Percentiles rank a stretch among this genome's conserved stretches.
phyloP scores from a whole-genome alignment of 345 rosid species.

The Stellera chamaejasme region DNA sequence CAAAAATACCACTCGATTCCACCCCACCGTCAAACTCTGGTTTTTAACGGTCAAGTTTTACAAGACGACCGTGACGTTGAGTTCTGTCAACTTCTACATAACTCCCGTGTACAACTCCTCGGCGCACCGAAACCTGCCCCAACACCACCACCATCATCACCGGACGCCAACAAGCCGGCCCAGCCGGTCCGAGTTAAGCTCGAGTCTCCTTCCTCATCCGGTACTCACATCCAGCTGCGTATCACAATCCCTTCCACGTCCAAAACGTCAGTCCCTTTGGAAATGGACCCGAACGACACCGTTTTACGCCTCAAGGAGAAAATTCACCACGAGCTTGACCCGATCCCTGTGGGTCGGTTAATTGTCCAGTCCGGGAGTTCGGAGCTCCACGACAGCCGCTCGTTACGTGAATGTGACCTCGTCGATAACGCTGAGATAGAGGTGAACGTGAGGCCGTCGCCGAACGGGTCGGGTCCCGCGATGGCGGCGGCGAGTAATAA shows the following conservation, averaged over 20 bases:
- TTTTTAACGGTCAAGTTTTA: conserved; percentile 56
- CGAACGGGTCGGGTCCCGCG: conserved; percentile 13
- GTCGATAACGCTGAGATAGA: conserved; percentile 23
- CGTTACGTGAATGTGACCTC: conserved; percentile 23
- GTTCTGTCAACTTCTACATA: conserved; percentile 44
- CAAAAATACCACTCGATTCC: conserved; percentile 61
- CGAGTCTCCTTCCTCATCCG: conserved; percentile 24
- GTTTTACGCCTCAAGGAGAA: conserved; percentile 32
- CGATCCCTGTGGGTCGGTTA: conserved; percentile 21
- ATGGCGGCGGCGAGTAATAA: not conserved
- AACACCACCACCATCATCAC: not conserved
- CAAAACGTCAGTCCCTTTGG: conserved; percentile 16
- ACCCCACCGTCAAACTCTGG: conserved; percentile 41
- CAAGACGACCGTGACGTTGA: conserved; percentile 54
- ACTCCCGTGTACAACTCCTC: conserved; percentile 51
- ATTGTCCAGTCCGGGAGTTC: conserved; percentile 18
- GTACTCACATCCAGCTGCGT: conserved; percentile 20
- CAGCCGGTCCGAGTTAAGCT: conserved; percentile 11
- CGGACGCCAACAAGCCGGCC: not conserved
- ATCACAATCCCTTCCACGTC: conserved; percentile 27
- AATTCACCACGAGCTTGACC: conserved; percentile 29
- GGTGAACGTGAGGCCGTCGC: conserved; percentile 27
- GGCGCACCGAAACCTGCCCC: conserved; percentile 17
- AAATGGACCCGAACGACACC: conserved; percentile 28
- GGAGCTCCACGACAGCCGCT: conserved; percentile 30